Percentiles rank a stretch among this genome's conserved stretches.
Conservation (phyloP, 2,329 filamentous ascomycete species). For the Nemania serpens region DNA sequence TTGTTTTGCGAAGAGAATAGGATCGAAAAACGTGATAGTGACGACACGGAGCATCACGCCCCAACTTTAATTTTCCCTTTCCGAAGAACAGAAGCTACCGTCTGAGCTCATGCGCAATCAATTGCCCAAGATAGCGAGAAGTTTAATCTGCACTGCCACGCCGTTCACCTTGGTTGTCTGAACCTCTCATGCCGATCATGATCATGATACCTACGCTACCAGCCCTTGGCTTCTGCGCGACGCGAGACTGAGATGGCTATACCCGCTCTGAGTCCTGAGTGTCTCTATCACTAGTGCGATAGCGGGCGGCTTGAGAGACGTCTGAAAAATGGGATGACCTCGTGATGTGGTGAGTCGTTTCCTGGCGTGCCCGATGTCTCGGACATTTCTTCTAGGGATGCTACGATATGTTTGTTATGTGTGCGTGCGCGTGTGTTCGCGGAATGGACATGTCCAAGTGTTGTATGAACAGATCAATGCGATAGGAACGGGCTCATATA, state of each 20-base stretch:
- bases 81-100: neutral
- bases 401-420: neutral
- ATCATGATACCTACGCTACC: neutral
- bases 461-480: neutral
- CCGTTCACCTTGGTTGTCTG: conserved; percentile 1
- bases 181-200: conserved; percentile 13
- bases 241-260: conserved; percentile 10
- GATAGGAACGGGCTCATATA: too few relatives aligned
- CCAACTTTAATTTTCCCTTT: neutral
- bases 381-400: conserved; percentile 19
- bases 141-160: conserved; percentile 15
- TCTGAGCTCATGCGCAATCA: too few relatives aligned
- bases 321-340: conserved; percentile 27
- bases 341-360: conserved; percentile 16
- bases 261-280: conserved; percentile 16
- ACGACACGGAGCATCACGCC: conserved; percentile 20
- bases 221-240: conserved; percentile 20
- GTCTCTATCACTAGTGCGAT: conserved; percentile 10
- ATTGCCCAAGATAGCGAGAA: conserved; percentile 6
- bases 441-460: neutral
- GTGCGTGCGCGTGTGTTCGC: neutral
- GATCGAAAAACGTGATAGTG: conserved; percentile 18
- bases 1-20: neutral
- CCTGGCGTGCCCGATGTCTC: conserved; percentile 24
- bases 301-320: conserved; percentile 23